A percentile compares a stretch with the other conserved stretches of the same genome.
Conservation (phyloP, 768 basidiomycete genomes). For the Cystofilobasidium macerans region DNA sequence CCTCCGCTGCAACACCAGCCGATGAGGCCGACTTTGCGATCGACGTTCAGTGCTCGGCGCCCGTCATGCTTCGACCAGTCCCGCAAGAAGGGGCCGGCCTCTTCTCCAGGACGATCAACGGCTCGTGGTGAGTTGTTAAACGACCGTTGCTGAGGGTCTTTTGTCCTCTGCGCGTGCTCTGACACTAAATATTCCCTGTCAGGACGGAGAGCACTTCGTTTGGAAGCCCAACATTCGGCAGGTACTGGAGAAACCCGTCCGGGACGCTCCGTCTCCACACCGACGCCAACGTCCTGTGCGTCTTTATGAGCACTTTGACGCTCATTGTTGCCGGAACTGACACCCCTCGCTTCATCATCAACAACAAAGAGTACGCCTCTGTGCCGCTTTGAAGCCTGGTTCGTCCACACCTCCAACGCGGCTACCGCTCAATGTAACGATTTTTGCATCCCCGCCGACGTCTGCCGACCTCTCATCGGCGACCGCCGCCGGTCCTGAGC, state of each 20-base stretch:
- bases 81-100: slow-evolving; percentile 84
- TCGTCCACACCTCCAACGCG: not conserved
- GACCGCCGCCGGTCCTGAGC: slow-evolving; percentile 21
- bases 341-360: not conserved
- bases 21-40: slow-evolving; percentile 56
- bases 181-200: not conserved
- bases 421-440: not conserved
- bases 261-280: not conserved
- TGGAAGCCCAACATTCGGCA: slow-evolving; percentile 8
- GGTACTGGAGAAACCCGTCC: slow-evolving; percentile 13
- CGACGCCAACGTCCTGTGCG: slow-evolving; percentile 5
- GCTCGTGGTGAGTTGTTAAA: slow-evolving; percentile 53
- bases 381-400: not conserved
- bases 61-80: slow-evolving; percentile 55
- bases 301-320: not conserved
- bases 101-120: slow-evolving; percentile 59
- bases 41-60: slow-evolving; percentile 50
- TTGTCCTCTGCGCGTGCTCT: not conserved
- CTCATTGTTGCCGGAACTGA: not conserved
- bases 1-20: slow-evolving; percentile 81
- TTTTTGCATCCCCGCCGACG: not conserved
- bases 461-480: not conserved
- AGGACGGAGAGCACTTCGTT: not conserved
- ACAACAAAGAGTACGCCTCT: slow-evolving; percentile 1
- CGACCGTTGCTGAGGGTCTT: too few species aligned